Percentiles rank a stretch among this genome's conserved stretches.
These are phyloP conservation scores for Phytophthora nicotianae DNA, from an alignment of 352 stramenopile genomes.

Conservation along the genomic window DNA sequence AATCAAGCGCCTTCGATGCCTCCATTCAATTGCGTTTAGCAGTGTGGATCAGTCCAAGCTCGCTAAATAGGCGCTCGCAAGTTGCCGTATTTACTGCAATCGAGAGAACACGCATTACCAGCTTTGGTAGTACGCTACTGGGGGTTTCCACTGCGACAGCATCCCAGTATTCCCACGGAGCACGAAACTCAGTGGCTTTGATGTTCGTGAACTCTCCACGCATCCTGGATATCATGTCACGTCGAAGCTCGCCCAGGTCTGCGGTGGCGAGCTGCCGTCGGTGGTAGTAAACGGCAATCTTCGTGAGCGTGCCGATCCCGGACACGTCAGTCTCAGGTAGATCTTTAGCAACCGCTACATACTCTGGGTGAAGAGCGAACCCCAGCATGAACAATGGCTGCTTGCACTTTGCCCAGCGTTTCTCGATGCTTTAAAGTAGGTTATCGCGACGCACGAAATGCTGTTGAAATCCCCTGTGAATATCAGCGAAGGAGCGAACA, in stretches of 20 bases:
- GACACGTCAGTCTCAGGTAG: background rate
- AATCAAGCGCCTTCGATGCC: background rate
- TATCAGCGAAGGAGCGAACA: background rate
- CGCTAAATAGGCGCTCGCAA: background rate
- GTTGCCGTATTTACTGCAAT: background rate
- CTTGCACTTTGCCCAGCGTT: background rate
- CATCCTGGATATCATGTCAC: background rate
- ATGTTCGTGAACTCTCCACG: background rate
- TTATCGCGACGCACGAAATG: background rate
- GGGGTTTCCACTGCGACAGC: background rate
- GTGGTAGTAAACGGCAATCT: background rate
- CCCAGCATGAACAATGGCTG: background rate
- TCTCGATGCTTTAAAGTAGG: background rate
- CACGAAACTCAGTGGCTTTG: background rate
- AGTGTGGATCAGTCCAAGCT: background rate
- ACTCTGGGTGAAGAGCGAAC: background rate
- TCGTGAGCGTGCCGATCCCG: background rate
- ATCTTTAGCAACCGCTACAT: background rate
- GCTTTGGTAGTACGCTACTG: background rate
- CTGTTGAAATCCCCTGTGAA: background rate
- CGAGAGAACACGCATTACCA: background rate
- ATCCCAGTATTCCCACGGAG: background rate
- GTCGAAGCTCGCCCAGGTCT: background rate
- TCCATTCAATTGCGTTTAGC: background rate
- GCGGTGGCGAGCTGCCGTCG: background rate